Evolutionary conservation across 805 yeast genomes (phyloP).

Genomic region (Hanseniaspora guilliermondii): DNA sequence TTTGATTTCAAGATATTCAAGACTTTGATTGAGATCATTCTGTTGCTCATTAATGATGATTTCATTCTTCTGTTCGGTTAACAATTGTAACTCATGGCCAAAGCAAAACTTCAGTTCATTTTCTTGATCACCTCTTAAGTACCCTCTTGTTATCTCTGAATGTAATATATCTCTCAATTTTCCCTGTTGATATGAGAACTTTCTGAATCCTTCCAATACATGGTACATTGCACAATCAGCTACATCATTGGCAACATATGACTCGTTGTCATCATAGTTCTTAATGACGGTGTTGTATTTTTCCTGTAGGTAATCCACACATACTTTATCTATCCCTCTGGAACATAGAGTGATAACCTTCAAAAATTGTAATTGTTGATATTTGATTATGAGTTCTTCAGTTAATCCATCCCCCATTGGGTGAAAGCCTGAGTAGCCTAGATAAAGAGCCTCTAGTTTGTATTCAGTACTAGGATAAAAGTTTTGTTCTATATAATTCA

Average conservation of each 20-base stretch:
- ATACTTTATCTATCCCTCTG: slow-evolving; percentile 46
- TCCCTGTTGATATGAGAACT: slow-evolving; percentile 31
- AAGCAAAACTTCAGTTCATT: slow-evolving; percentile 27
- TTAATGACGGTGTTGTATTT: slow-evolving; percentile 34
- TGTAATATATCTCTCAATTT: slow-evolving; percentile 27
- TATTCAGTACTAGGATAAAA: slow-evolving; percentile 15
- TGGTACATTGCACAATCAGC: slow-evolving; percentile 53
- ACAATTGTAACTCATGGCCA: slow-evolving; percentile 26
- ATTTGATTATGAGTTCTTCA: slow-evolving; percentile 30
- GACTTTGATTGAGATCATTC: neutral
- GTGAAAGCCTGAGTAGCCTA: slow-evolving; percentile 46
- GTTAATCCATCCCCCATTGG: slow-evolving; percentile 38
- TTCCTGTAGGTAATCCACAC: slow-evolving; percentile 31
- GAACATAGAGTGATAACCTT: slow-evolving; percentile 43
- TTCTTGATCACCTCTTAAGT: slow-evolving; percentile 25
- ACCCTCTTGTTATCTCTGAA: slow-evolving; percentile 32
- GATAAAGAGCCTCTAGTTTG: slow-evolving; percentile 38
- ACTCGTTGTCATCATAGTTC: slow-evolving; percentile 27
- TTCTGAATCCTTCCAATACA: slow-evolving; percentile 42
- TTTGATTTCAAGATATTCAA: neutral
- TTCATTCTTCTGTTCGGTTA: neutral
- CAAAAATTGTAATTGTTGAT: slow-evolving; percentile 32
- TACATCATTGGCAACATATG: slow-evolving; percentile 44
- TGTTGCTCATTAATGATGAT: neutral
- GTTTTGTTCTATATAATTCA: slow-evolving; percentile 1